These are phyloP conservation scores for Coccomyxa subellipsoidea DNA, from an alignment of 163 green algal species.

Conservation along the genomic window DNA sequence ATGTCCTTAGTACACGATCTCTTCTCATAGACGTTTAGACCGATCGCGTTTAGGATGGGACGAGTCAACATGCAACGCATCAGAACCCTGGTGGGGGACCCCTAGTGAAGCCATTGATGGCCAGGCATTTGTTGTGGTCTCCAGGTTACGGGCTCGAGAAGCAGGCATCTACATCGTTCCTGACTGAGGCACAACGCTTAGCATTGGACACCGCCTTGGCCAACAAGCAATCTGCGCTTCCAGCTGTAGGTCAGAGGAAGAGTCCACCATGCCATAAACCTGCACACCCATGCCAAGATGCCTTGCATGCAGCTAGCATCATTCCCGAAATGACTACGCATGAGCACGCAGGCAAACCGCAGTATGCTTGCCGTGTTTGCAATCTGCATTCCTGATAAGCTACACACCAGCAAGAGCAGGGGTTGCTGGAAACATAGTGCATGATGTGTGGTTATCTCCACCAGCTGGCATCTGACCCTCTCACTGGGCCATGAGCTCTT, in stretches of 20 bases:
- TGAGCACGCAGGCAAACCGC: too few species aligned
- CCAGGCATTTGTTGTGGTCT: not conserved
- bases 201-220: slow-evolving; percentile 74
- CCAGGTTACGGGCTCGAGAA: not conserved
- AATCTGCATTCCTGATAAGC: too few species aligned
- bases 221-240: slow-evolving; percentile 44
- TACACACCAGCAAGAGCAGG: too few species aligned
- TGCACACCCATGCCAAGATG: not conserved
- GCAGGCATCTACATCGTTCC: slow-evolving; percentile 38
- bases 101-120: not conserved
- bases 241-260: slow-evolving; percentile 13
- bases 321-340: too few species aligned
- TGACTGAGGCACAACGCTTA: slow-evolving; percentile 73
- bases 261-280: not conserved
- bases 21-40: not conserved
- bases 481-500: not conserved
- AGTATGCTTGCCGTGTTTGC: too few species aligned
- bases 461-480: not conserved
- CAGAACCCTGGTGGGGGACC: not conserved
- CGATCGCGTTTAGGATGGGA: not conserved
- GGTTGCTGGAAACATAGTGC: too few species aligned
- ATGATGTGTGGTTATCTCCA: too few species aligned
- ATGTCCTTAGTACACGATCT: not conserved
- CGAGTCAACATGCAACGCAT: not conserved
- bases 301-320: not conserved